Percentiles rank a stretch among this genome's conserved stretches.
Conservation (phyloP, 352 stramenopile genomes). For the Globisporangium parvum region DNA sequence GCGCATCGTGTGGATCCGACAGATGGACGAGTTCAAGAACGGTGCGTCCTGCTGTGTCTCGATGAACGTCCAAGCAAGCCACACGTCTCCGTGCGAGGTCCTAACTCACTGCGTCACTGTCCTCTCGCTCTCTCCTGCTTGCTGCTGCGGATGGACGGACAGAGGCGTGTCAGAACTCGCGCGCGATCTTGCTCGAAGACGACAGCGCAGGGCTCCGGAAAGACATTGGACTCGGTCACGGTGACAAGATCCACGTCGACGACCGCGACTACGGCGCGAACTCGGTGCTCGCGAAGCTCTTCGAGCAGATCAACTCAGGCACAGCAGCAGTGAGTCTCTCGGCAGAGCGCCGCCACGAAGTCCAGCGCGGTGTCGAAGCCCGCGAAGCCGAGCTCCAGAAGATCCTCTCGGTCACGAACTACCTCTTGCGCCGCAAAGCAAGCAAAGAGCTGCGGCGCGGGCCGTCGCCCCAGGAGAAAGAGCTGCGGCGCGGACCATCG, state of each 20-base stretch:
- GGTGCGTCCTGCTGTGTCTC: too few relatives aligned
- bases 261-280: conserved; percentile 72
- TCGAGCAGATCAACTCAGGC: conserved; percentile 83
- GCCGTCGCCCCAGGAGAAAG: conserved; percentile 19
- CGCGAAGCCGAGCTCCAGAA: conserved; percentile 79
- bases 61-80: too few relatives aligned
- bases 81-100: too few relatives aligned
- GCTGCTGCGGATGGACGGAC: conserved; percentile 3
- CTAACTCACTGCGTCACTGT: neutral
- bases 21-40: conserved; percentile 80
- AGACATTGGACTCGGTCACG: conserved; percentile 79
- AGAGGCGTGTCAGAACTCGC: conserved; percentile 68
- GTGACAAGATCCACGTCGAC: conserved; percentile 87
- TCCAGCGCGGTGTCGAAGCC: conserved; percentile 79
- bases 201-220: conserved; percentile 65
- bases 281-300: conserved; percentile 75
- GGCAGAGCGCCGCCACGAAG: conserved; percentile 79
- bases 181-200: conserved; percentile 62
- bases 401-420: conserved; percentile 78
- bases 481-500: conserved; percentile 18
- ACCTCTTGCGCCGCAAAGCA: conserved; percentile 64
- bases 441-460: conserved; percentile 28
- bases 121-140: neutral
- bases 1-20: conserved; percentile 87
- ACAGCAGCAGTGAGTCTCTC: conserved; percentile 77